These are phyloP conservation scores for Phytopythium helicoides DNA, from an alignment of 352 stramenopile species.

Conservation along the genomic window DNA sequence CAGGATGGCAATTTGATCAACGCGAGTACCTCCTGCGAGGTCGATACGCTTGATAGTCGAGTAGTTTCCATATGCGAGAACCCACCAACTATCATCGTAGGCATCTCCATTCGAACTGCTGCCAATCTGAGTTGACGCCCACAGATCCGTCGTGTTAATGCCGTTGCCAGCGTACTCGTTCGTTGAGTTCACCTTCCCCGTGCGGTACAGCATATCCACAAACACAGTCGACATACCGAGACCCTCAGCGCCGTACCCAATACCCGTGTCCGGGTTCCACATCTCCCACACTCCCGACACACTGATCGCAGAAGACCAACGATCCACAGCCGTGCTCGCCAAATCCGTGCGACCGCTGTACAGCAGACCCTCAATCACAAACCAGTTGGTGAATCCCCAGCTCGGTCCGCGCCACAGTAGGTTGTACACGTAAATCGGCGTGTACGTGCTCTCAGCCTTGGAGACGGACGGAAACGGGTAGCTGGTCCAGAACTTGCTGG, in stretches of 20 bases:
- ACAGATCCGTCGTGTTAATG: conserved; percentile 13
- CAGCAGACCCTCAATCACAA: conserved; percentile 17
- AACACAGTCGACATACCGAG: conserved; percentile 16
- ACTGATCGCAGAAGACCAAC: conserved; percentile 14
- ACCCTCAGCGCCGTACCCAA: conserved; percentile 17
- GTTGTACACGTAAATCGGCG: conserved; percentile 19
- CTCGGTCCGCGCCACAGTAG: conserved; percentile 16
- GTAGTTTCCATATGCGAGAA: conserved; percentile 17
- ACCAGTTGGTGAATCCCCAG: conserved; percentile 22
- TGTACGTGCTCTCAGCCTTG: conserved; percentile 18
- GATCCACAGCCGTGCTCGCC: conserved; percentile 15
- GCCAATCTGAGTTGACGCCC: conserved; percentile 8
- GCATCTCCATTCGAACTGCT: conserved; percentile 9
- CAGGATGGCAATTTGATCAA: conserved; percentile 16
- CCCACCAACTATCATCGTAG: conserved; percentile 21
- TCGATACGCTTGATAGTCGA: conserved; percentile 19
- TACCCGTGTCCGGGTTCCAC: conserved; percentile 19
- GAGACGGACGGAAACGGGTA: conserved; percentile 19
- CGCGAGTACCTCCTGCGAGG: conserved; percentile 15
- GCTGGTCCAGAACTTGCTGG: conserved; percentile 16
- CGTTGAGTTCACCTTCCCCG: conserved; percentile 12
- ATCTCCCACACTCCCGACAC: conserved; percentile 17
- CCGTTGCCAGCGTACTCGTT: conserved; percentile 18
- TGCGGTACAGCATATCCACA: conserved; percentile 15
- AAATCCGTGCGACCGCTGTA: conserved; percentile 10